Base-by-base conservation (phyloP, 1,284 basidiomycete genomes). In the Trametes hirsuta region DNA sequence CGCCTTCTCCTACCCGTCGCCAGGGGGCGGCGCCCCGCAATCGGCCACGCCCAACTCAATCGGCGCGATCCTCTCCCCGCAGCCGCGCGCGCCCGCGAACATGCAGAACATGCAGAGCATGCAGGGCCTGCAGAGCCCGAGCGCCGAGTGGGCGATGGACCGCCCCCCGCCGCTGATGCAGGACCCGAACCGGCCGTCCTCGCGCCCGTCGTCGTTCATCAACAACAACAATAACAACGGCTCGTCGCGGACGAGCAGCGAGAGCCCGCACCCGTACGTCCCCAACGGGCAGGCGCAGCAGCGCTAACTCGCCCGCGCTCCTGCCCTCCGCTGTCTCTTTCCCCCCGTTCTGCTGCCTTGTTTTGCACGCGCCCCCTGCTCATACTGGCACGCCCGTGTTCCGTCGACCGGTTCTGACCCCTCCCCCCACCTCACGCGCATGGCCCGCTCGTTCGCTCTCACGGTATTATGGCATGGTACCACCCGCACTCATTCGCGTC, bases 121-220 rank as follows among this genome's bases (percentile, higher is more conserved):
- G 24, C 75, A 53, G 50, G 69, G 71, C 55, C 79, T 68, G 24
- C 75, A 80, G 71, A 61, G 77, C 69, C 66, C 79, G 72, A 74
- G 78, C 58, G 77, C 79, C 41, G 84, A 87, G 34, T 87, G 85
- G 84, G 65, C 73, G 44, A 71, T 77, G 35, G 80, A 82, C 44
- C 80, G 81, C 45, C 73, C 81, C 36, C 74, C 72, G 50, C 78
- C 77, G 52, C 65, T 71, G 53, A 66, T 71, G 55, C 67, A 65
- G 59, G 69, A 69, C 48, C 74, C 77, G 41, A 77, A 75, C 61
- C 74, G 77, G 55, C 73, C 79, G 40, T 72, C 82, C 11, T 75
- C 80, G 58, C 79, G 87, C 52, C 85, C 88, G 22, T 75, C 79
- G 40, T 88, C 88, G 35, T 87, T 81, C 66, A 75, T 80, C 54